These are phyloP conservation scores for Colletotrichum chrysophilum DNA, from an alignment of 2,329 filamentous ascomycete species.

Conservation along the genomic window DNA sequence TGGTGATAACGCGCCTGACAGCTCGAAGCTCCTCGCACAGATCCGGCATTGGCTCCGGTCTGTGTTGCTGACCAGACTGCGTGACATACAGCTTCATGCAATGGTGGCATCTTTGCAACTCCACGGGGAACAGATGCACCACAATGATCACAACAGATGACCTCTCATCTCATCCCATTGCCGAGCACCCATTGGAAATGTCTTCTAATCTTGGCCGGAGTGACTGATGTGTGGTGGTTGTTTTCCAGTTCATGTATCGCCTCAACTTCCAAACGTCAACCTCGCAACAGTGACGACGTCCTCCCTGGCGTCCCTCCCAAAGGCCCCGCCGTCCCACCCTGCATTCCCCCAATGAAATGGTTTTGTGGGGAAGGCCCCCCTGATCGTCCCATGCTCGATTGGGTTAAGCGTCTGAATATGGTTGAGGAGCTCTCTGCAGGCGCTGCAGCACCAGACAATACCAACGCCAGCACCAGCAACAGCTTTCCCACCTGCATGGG, in stretches of 20 bases:
- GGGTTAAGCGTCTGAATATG: conserved; percentile 42
- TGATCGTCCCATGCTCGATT: conserved; percentile 26
- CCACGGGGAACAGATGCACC: not conserved
- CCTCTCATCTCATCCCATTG: not conserved
- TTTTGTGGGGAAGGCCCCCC: conserved; percentile 30
- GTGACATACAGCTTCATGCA: not conserved
- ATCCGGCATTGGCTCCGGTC: not conserved
- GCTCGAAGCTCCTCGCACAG: conserved; percentile 4
- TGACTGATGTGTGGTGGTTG: not conserved
- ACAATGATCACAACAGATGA: not conserved
- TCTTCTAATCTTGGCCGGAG: not conserved
- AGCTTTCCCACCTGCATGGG: conserved; percentile 20
- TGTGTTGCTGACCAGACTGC: not conserved
- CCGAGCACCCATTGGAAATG: not conserved
- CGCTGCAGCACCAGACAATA: conserved; percentile 26
- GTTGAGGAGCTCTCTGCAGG: conserved; percentile 45
- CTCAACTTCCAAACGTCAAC: conserved; percentile 10
- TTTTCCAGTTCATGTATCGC: not conserved
- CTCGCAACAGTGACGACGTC: conserved; percentile 7
- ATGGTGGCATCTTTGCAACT: not conserved
- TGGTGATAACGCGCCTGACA: not conserved
- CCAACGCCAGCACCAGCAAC: not conserved
- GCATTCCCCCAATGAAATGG: conserved; percentile 24
- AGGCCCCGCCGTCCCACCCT: conserved; percentile 15
- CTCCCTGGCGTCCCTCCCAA: conserved; percentile 18